Base-by-base conservation (phyloP, 75 land plant species). In the Isoetes taiwanensis region DNA sequence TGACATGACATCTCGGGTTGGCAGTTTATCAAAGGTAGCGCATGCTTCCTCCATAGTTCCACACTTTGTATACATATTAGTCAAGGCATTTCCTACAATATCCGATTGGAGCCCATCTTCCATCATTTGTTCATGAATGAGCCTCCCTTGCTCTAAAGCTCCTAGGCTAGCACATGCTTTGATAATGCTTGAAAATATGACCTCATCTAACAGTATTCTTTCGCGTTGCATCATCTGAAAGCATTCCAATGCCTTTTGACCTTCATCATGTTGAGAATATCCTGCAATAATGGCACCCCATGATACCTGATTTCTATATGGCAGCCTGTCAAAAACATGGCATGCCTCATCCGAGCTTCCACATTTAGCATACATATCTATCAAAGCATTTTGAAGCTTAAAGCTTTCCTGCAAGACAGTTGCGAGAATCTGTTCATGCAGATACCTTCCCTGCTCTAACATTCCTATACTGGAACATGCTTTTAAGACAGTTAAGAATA, bases 401-500 rank as follows among this genome's bases (percentile, higher is more conserved):
- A n/a, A n/a, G n/a, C n/a, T n/a, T n/a, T n/a, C n/a, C n/a, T n/a
- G n/a, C n/a, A n/a, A n/a, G n/a, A n/a, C n/a, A n/a, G n/a, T n/a
- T n/a, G n/a, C n/a, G n/a, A n/a, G n/a, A 56, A 56, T 32, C 10
- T 29, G 41, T 11, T 28, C 35, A 28, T 56, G 42, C 17, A 56
- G 38, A 14, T 20, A n/a, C 20, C 20, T 56, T 12, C 58, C 58
- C 2, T 56, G 58, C n/a, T 56, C 41, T 2, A 29, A 10, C 20
- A n/a, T 37, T 56, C 35, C 41, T 56, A 56, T 11, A 17, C 12
- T 70, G 23, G 50, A 52, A 59, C 86, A 82, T 28, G 86, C 76
- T 23, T 66, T 62, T 3, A 82, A 62, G 52, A 73, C 43, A 24
- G 66, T 67, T 29, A 80, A 68, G 52, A 79, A 82, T 4, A 80